Base-by-base conservation (phyloP, 495 filamentous ascomycete species). In the Tuber aestivum region DNA sequence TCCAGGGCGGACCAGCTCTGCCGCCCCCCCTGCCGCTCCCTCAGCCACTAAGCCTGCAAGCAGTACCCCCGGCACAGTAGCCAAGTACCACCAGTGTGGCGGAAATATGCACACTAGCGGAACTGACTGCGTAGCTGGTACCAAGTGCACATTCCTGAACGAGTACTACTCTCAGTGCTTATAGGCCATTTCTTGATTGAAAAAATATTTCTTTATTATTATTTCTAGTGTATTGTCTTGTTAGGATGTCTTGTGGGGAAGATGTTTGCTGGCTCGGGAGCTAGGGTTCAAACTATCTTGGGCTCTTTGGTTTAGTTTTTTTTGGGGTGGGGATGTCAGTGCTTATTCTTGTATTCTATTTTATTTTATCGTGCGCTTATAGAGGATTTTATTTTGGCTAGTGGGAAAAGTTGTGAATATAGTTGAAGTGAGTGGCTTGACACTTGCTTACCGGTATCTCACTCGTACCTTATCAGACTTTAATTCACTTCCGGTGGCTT, bases 91-190 rank as follows among this genome's bases (percentile, higher is more conserved):
- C 41, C 84, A 86, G 74, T 84, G 84, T 70, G 84, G 85, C 44
- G 84, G 85, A 61, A 78, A 65, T 12, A 76, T 80, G 61, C 83
- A 80, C 70, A 80, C 78, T 18, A 84, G 83, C 0, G 48, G 77
- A 38, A 83, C 82, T 14, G 77, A 72, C 18, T 85, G 84, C 65
- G 80, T 78, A 10, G 68, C 83, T 10, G 84, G 82, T 56, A 84
- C 81, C 72, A 78, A 73, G n/a, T 85, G 85, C 44, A 72, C 79
- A 9, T 81, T 76, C 50, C 78, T 83, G 50, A 85, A 84, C 75
- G 81, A 81, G 10, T 86, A 82, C 78, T 86, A 84, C 77, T 85
- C 82, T 72, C 84, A 85, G 74, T 86, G 85, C 74, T 32, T 86
- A 70, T 78, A 79, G 70, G 23, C 56, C n/a, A 12, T 32, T 65